Base-by-base conservation (phyloP, 176 grass and related monocot genomes). In the Oryza glaberrima region DNA sequence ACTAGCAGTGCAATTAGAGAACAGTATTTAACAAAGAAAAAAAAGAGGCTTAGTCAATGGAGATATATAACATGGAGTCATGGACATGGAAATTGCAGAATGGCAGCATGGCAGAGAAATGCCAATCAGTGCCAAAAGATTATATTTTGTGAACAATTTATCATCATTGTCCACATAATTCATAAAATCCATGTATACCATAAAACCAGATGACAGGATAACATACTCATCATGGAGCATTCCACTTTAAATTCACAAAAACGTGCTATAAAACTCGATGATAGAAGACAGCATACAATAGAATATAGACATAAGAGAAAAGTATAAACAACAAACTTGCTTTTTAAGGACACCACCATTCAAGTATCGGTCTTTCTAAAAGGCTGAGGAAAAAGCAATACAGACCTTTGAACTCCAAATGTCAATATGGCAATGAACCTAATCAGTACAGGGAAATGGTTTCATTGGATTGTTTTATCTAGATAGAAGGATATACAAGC, bases 381-480 rank as follows among this genome's bases (percentile, higher is more conserved):
- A 79, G 0, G 13, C 9, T n/a, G 3, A n/a, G 58, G 47, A 81
- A 67, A 48, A 47, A 86, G 68, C 17, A 72, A 40, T 40, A 40
- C 38, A 40, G 6, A 40, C 38, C 38, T 89, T 44, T 34, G 44
- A 79, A 63, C 78, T 79, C 20, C 67, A 80, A 20, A 58, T 89
- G 56, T 41, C 68, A 75, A 72, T 46, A 80, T 20, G 45, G 32
- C 22, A 40, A 85, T 54, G 14, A 47, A 60, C 8, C 76, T 69
- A 73, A 89, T 74, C 77, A 76, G 70, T 75, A 69, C 76, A 46
- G 46, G 73, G 48, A 81, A 70, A 89, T 76, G 87, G 44, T 88
- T 46, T 79, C 35, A 51, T 40, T 69, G 32, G 12, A 63, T 75
- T 81, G 25, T 56, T 40, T 40, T 40, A 40, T 40, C 38, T 30